These are phyloP conservation scores for Paramecium biaurelia DNA, from an alignment of 73 alveolate species.

Conservation along the genomic window DNA sequence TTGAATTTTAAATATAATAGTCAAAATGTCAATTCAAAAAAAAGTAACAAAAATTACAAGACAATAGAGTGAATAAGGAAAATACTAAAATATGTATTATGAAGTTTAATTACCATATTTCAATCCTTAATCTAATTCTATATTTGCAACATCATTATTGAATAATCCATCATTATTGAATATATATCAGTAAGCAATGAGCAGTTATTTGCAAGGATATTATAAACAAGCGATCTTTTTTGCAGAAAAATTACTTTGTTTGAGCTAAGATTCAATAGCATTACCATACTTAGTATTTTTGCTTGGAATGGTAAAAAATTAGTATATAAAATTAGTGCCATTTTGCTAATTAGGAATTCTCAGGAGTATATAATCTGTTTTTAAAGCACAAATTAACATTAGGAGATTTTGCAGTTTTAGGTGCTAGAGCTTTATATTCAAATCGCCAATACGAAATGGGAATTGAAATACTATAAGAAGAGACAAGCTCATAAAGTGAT, in stretches of 20 bases:
- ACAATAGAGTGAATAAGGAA: background rate
- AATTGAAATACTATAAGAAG: constrained; percentile 7
- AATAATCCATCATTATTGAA: constrained; percentile 30
- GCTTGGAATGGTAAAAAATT: background rate
- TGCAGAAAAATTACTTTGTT: constrained; percentile 34
- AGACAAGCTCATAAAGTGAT: background rate
- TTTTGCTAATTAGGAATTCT: background rate
- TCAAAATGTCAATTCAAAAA: constrained; percentile 26
- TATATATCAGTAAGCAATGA: constrained; percentile 12
- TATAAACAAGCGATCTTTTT: constrained; percentile 19
- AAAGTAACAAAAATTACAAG: background rate
- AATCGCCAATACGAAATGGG: constrained; percentile 42
- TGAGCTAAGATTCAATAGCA: background rate
- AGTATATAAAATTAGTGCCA: background rate
- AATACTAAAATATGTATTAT: background rate
- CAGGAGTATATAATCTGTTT: background rate
- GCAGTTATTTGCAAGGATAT: constrained; percentile 33
- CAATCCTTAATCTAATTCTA: background rate
- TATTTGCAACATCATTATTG: background rate
- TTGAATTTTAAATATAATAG: background rate
- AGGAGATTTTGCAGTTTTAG: constrained; percentile 44
- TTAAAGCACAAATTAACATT: background rate
- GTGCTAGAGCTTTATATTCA: background rate
- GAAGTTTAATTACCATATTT: constrained; percentile 19
- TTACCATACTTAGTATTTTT: background rate